Base-by-base conservation (phyloP, 257 asterid genomes). In the Eustoma russellianum region DNA sequence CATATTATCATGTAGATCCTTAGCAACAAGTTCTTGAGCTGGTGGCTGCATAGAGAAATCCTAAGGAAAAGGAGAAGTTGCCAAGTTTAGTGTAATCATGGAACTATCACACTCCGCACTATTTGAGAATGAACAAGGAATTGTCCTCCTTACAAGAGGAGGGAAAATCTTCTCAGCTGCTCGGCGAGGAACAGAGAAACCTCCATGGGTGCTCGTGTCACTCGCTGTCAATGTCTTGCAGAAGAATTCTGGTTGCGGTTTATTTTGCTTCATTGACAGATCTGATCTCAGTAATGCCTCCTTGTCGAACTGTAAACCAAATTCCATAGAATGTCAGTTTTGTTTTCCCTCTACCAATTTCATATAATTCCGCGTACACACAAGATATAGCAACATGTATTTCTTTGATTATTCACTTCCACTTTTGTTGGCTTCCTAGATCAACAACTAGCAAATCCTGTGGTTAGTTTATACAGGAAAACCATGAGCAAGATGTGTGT, bases 201-300 rank as follows among this genome's bases (percentile, higher is more conserved):
- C 98, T 35, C 98, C 98, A 63, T 91, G 98, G 46, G 98, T 91
- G 79, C 98, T 91, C 5, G 98, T 91, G 65, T 91, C 96, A 74
- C 97, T 90, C 17, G 97, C 96, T 24, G 97, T 90, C 77, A 90
- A 74, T 19, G 97, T 86, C 74, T 91, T 91, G 47, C 98, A 91
- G 83, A 91, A 87, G 57, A 91, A 91, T 49, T 91, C 98, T 0
- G 93, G 70, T 70, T 77, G 98, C 5, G 87, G 96, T 59, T 74
- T 87, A 70, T 77, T 77, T 58, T 71, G 75, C 76, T 82, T 87
- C 56, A 67, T 80, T 13, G 87, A 75, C 68, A 91, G 70, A 66
- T 91, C 98, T 8, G 96, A 91, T 72, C 94, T 76, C 74, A 91
- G 66, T 53, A 91, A 73, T 24, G 89, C 96, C 59, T 91, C 98